Percentiles rank a stretch among this genome's conserved stretches.
Evolutionary conservation across 2,329 filamentous ascomycete species (phyloP).

Genomic region (Curvularia spicifera): DNA sequence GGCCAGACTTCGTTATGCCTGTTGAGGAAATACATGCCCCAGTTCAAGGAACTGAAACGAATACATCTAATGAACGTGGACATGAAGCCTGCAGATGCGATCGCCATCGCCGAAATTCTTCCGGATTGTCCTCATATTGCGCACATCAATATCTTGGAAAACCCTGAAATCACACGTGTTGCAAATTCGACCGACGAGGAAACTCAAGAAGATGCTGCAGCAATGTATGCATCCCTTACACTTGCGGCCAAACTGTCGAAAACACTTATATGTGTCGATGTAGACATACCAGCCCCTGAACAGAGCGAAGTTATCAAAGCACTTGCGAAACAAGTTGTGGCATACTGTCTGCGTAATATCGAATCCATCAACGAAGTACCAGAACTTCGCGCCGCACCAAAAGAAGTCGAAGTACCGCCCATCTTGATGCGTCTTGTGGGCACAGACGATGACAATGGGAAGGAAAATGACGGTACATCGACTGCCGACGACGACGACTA

Average conservation of each 20-base stretch:
- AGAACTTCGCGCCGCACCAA: slow-evolving; percentile 57
- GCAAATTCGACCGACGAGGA: slow-evolving; percentile 78
- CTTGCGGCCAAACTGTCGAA: slow-evolving; percentile 84
- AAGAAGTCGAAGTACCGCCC: slow-evolving; percentile 72
- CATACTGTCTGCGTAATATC: slow-evolving; percentile 91
- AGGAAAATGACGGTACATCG: slow-evolving; percentile 66
- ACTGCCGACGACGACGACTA: slow-evolving; percentile 90
- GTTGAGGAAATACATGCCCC: slow-evolving; percentile 83
- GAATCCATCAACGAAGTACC: slow-evolving; percentile 76
- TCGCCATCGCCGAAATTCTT: slow-evolving; percentile 86
- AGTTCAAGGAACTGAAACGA: slow-evolving; percentile 77
- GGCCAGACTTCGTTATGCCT: slow-evolving; percentile 75
- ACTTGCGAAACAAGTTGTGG: slow-evolving; percentile 90
- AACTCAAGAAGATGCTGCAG: slow-evolving; percentile 89
- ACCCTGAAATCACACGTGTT: slow-evolving; percentile 72
- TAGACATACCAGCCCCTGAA: slow-evolving; percentile 81
- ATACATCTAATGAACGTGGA: slow-evolving; percentile 86
- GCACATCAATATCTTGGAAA: slow-evolving; percentile 86
- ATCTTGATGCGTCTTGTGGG: slow-evolving; percentile 88
- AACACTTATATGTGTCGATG: slow-evolving; percentile 86
- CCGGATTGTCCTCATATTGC: slow-evolving; percentile 82
- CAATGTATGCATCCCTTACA: slow-evolving; percentile 88
- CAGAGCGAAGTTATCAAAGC: slow-evolving; percentile 92
- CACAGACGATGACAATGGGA: slow-evolving; percentile 61
- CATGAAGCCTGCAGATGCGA: slow-evolving; percentile 85